Conservation (phyloP, 2,329 filamentous ascomycete species). For the Geosmithia flava region DNA sequence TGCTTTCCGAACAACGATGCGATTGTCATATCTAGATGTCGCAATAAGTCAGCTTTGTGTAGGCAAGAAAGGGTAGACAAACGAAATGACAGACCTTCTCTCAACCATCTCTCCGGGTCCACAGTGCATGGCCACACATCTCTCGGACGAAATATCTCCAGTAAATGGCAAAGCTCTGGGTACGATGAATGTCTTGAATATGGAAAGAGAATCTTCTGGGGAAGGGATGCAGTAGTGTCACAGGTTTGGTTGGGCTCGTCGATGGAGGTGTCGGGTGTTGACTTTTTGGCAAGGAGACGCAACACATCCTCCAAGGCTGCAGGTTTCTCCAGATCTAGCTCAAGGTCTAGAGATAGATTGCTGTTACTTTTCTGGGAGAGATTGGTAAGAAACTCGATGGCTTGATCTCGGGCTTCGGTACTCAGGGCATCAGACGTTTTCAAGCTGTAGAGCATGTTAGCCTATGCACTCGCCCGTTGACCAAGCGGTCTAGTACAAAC, state of each 20-base stretch:
- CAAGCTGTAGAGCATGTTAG: not conserved
- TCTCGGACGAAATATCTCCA: slow-evolving; percentile 54
- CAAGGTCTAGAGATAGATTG: slow-evolving; percentile 10
- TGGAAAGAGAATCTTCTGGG: slow-evolving; percentile 50
- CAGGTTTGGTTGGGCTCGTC: not conserved
- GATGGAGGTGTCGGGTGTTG: not conserved
- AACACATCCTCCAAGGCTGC: slow-evolving; percentile 1
- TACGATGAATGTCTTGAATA: slow-evolving; percentile 89
- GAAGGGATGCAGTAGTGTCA: slow-evolving; percentile 12
- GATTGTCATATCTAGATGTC: slow-evolving; percentile 41
- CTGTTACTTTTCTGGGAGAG: not conserved
- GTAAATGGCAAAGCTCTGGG: slow-evolving; percentile 59
- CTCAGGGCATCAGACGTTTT: not conserved
- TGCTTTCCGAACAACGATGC: slow-evolving; percentile 56
- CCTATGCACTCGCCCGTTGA: not conserved
- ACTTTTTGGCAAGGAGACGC: slow-evolving; percentile 1
- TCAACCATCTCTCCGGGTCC: slow-evolving; percentile 47
- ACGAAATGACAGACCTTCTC: slow-evolving; percentile 22
- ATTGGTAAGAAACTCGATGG: not conserved
- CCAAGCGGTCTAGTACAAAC: slow-evolving; percentile 13
- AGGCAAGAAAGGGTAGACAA: not conserved
- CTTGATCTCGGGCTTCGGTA: not conserved
- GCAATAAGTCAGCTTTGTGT: no score
- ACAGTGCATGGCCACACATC: slow-evolving; percentile 80
- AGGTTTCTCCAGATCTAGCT: not conserved